A percentile compares a stretch with the other conserved stretches of the same genome.
phyloP scores from a whole-genome alignment of 441 rosid genomes.

The Theobroma grandiflorum region DNA sequence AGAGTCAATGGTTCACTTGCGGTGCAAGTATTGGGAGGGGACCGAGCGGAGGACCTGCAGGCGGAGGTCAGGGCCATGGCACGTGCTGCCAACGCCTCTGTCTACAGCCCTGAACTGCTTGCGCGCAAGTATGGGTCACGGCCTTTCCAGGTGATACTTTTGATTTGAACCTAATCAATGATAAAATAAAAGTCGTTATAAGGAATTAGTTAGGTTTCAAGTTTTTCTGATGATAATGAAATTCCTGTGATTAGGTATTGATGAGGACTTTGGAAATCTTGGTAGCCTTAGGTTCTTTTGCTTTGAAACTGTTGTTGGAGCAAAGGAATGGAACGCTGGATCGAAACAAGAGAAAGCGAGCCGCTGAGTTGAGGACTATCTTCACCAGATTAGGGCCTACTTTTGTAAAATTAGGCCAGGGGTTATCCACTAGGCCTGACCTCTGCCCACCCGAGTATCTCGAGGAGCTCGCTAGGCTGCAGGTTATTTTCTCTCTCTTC shows the following conservation, averaged over 20 bases:
- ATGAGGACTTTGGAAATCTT: slow-evolving; percentile 77
- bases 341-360: slow-evolving; percentile 74
- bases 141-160: slow-evolving; percentile 65
- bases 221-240: background rate
- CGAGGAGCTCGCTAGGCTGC: slow-evolving; percentile 90
- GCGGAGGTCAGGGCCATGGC: slow-evolving; percentile 85
- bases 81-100: slow-evolving; percentile 81
- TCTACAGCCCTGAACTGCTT: slow-evolving; percentile 71
- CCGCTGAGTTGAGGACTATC: slow-evolving; percentile 62
- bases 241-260: slow-evolving; percentile 53
- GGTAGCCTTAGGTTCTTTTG: slow-evolving; percentile 70
- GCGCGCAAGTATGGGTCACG: slow-evolving; percentile 68
- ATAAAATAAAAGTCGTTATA: background rate
- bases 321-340: slow-evolving; percentile 66
- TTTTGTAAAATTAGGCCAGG: slow-evolving; percentile 95
- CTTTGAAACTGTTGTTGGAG: slow-evolving; percentile 66
- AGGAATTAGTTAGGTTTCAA: background rate
- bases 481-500: slow-evolving; percentile 51
- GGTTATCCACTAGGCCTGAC: slow-evolving; percentile 93
- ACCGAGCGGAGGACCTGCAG: slow-evolving; percentile 75
- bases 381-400: slow-evolving; percentile 92
- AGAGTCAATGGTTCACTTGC: slow-evolving; percentile 36
- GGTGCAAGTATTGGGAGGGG: slow-evolving; percentile 38
- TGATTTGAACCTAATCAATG: background rate
- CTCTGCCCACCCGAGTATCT: slow-evolving; percentile 94